A percentile compares a stretch with the other conserved stretches of the same genome.
phyloP scores from a whole-genome alignment of 257 asterid species.

The Parsonsia alboflavescens region DNA sequence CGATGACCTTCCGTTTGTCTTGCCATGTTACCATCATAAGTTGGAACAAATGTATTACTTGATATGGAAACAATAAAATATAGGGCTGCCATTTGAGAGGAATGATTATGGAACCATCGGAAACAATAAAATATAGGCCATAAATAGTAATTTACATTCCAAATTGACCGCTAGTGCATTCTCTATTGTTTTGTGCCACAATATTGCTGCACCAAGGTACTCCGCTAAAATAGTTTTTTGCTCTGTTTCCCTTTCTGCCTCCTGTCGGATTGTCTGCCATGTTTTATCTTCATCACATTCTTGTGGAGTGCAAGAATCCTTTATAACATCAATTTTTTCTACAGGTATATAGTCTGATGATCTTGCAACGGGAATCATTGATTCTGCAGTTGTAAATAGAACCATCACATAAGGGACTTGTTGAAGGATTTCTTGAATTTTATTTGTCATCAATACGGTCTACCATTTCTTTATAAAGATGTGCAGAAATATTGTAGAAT shows the following conservation, averaged over 20 bases:
- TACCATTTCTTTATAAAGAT: conserved; percentile 1
- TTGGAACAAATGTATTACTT: conserved; percentile 73
- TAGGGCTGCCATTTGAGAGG: conserved; percentile 97
- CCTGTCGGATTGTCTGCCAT: conserved; percentile 17
- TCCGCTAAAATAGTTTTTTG: conserved; percentile 12
- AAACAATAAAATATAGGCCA: too few species aligned
- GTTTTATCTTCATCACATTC: neutral
- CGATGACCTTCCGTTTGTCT: conserved; percentile 93
- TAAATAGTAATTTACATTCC: conserved; percentile 19
- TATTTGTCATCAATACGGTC: conserved; percentile 10
- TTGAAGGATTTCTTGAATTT: neutral
- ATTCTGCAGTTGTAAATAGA: neutral
- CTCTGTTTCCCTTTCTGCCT: conserved; percentile 7
- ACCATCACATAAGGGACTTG: neutral
- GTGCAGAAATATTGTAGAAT: neutral
- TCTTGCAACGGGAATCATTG: conserved; percentile 1
- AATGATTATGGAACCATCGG: conserved; percentile 77
- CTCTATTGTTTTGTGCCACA: conserved; percentile 16
- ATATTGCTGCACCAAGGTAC: neutral
- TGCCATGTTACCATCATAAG: conserved; percentile 96
- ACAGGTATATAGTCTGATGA: conserved; percentile 5
- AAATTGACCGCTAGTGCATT: conserved; percentile 9
- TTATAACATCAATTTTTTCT: neutral
- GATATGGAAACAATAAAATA: conserved; percentile 87
- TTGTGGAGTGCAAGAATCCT: neutral